Percentiles rank a stretch among this genome's conserved stretches.
Conservation (phyloP, 2,329 filamentous ascomycete species). For the Chrysosporium queenslandicum region DNA sequence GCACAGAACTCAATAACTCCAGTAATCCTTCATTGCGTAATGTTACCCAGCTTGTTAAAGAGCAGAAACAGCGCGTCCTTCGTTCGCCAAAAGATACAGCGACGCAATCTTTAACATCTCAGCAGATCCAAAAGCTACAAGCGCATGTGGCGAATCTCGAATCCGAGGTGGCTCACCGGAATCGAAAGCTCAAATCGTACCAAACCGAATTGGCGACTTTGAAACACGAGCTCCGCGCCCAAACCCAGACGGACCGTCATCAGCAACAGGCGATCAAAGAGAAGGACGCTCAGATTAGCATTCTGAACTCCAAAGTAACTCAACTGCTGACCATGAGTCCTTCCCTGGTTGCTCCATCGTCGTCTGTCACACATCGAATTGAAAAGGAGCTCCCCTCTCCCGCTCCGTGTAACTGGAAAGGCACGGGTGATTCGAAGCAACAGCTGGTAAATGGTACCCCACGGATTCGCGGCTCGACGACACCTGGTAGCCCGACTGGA, state of each 20-base stretch:
- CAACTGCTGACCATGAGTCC: slow-evolving; percentile 19
- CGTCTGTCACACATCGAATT: background rate
- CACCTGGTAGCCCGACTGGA: background rate
- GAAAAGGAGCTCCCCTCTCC: slow-evolving; percentile 17
- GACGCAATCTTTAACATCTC: background rate
- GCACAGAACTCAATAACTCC: background rate
- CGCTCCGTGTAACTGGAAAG: slow-evolving; percentile 1
- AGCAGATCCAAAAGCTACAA: slow-evolving; percentile 8
- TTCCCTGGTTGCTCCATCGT: slow-evolving; percentile 3
- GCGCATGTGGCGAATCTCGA: slow-evolving; percentile 10
- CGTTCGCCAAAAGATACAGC: background rate
- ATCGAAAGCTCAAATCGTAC: slow-evolving; percentile 30
- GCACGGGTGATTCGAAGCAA: background rate
- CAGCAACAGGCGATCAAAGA: slow-evolving; percentile 20
- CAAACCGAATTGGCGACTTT: slow-evolving; percentile 41
- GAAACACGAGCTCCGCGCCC: slow-evolving; percentile 41
- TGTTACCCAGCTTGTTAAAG: slow-evolving; percentile 4
- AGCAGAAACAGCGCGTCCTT: slow-evolving; percentile 8
- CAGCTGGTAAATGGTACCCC: background rate
- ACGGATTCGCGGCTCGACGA: background rate
- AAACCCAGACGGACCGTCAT: slow-evolving; percentile 32
- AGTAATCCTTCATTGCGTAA: slow-evolving; percentile 5
- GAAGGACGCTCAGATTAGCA: slow-evolving; percentile 23
- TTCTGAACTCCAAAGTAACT: slow-evolving; percentile 20
- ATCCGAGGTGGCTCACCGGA: background rate